phyloP scores from a whole-genome alignment of 1,284 basidiomycete species.

The Earliella scabrosa region DNA sequence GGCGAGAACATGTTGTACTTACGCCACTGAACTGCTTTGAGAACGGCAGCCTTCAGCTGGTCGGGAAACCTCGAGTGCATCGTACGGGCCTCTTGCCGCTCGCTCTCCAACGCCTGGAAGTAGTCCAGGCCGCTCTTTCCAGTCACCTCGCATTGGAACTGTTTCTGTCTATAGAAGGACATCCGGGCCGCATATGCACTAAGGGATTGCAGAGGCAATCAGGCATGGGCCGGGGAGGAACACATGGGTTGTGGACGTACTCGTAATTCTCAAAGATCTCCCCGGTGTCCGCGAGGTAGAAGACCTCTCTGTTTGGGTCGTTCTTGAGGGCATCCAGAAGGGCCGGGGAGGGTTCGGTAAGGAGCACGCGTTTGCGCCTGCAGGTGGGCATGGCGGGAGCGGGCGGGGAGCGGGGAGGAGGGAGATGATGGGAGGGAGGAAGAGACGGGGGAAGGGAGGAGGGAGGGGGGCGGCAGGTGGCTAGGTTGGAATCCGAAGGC shows the following conservation, averaged over 20 bases:
- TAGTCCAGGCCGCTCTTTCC: slow-evolving; percentile 94
- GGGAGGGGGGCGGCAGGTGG: slow-evolving; percentile 33
- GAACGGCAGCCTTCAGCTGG: slow-evolving; percentile 88
- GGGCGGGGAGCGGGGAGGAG: slow-evolving; percentile 16
- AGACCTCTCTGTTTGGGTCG: slow-evolving; percentile 77
- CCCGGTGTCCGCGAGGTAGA: slow-evolving; percentile 89
- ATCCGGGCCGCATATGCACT: slow-evolving; percentile 91
- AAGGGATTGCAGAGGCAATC: slow-evolving; percentile 23
- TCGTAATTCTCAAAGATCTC: slow-evolving; percentile 96
- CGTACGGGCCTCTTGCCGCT: slow-evolving; percentile 85
- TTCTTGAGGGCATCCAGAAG: slow-evolving; percentile 66
- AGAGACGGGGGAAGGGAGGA: slow-evolving; percentile 29
- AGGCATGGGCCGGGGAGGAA: slow-evolving; percentile 23
- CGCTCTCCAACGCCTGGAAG: slow-evolving; percentile 92
- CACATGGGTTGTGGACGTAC: slow-evolving; percentile 48
- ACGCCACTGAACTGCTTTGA: slow-evolving; percentile 96
- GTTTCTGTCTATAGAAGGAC: slow-evolving; percentile 91
- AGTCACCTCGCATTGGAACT: slow-evolving; percentile 95
- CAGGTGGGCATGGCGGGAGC: slow-evolving; percentile 77
- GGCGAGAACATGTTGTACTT: slow-evolving; percentile 40
- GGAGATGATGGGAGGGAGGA: slow-evolving; percentile 21
- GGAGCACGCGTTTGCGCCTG: slow-evolving; percentile 89
- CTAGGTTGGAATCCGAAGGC: slow-evolving; percentile 35
- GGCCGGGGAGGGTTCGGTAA: slow-evolving; percentile 75
- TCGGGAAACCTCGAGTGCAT: slow-evolving; percentile 93